These are phyloP conservation scores for Oropetium thomaeum DNA, from an alignment of 176 grass and related monocot genomes.

Conservation along the genomic window DNA sequence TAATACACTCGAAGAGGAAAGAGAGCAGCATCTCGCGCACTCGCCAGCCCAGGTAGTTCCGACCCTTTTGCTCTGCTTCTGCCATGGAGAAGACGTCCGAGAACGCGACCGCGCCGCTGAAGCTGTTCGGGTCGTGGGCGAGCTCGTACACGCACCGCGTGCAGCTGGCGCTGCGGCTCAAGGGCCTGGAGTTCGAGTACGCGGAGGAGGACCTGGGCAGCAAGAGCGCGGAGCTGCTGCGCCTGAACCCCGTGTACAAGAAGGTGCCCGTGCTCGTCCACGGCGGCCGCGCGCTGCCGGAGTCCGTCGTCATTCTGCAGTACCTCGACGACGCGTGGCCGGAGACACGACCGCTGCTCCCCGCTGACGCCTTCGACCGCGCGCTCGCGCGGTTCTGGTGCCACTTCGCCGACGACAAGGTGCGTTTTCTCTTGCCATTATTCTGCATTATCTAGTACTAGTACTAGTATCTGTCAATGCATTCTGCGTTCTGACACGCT, in stretches of 20 bases:
- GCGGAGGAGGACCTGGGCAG: slow-evolving; percentile 68
- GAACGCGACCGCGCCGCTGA: slow-evolving; percentile 25
- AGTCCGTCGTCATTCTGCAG: slow-evolving; percentile 77
- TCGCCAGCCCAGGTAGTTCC: not conserved
- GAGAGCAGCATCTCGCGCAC: not conserved
- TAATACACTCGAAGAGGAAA: not conserved
- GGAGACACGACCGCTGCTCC: slow-evolving; percentile 38
- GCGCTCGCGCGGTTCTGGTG: slow-evolving; percentile 74
- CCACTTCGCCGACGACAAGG: slow-evolving; percentile 89
- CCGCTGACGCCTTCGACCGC: slow-evolving; percentile 49
- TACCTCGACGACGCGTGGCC: slow-evolving; percentile 73
- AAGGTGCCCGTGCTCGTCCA: slow-evolving; percentile 88
- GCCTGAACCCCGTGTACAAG: slow-evolving; percentile 70
- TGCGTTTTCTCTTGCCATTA: not conserved
- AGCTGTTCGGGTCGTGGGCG: slow-evolving; percentile 78
- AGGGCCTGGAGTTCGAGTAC: slow-evolving; percentile 69
- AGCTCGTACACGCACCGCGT: slow-evolving; percentile 94
- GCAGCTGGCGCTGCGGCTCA: slow-evolving; percentile 76
- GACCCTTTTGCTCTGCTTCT: too few relatives aligned
- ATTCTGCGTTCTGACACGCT: not conserved
- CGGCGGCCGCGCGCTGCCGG: slow-evolving; percentile 51
- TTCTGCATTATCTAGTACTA: too few relatives aligned
- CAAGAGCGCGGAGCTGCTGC: slow-evolving; percentile 66
- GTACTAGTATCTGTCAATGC: too few relatives aligned
- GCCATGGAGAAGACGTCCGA: slow-evolving; percentile 39